Evolutionary conservation across 305 asterid genomes (phyloP).

Genomic region (Fraxinus ornus): DNA sequence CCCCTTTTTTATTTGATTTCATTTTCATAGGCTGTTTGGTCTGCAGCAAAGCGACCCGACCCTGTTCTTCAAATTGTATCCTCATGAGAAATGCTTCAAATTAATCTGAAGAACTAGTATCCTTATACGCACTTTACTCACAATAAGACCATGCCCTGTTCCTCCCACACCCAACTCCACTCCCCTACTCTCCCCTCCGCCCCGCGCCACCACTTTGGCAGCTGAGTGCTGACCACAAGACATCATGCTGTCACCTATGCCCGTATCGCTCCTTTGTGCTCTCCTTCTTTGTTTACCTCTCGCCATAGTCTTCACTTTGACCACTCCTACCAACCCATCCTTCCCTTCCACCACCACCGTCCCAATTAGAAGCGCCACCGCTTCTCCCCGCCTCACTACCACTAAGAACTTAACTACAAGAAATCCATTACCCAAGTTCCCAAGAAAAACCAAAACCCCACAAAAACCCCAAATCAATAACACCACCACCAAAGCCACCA

Average conservation of each 20-base stretch:
- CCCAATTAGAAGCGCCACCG: neutral
- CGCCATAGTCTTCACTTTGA: conserved; percentile 55
- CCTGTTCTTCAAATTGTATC: too few species aligned
- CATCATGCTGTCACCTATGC: conserved; percentile 57
- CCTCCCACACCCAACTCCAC: too few species aligned
- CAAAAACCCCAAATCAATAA: neutral
- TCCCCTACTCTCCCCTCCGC: neutral
- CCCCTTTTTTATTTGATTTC: too few species aligned
- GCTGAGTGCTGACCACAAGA: neutral
- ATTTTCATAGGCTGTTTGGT: too few species aligned
- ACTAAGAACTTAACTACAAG: neutral
- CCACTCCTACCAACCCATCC: neutral
- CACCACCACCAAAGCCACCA: neutral
- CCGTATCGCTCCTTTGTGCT: conserved; percentile 67
- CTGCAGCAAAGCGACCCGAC: too few species aligned
- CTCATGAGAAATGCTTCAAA: too few species aligned
- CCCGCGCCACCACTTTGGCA: neutral
- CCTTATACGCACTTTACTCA: too few species aligned
- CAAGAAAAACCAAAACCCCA: neutral
- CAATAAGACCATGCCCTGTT: too few species aligned
- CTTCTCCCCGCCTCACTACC: neutral
- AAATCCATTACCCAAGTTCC: neutral
- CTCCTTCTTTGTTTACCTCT: conserved; percentile 70
- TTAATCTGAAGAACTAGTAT: too few species aligned
- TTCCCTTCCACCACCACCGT: neutral